These are phyloP conservation scores for Fraxinus dipetala DNA, from an alignment of 305 asterid species.

Conservation along the genomic window DNA sequence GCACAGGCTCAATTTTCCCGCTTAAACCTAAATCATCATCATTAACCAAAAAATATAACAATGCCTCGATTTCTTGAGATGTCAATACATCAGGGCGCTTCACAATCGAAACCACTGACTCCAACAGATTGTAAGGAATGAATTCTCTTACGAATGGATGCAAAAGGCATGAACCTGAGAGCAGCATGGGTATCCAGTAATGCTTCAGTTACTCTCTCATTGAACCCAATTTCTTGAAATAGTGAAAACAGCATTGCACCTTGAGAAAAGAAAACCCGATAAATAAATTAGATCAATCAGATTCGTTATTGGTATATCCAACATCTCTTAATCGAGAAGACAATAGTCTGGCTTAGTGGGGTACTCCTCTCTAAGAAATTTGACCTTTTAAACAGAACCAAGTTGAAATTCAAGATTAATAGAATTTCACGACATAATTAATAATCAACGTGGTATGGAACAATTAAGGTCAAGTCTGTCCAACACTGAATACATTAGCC, in stretches of 20 bases:
- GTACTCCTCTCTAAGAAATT: background rate
- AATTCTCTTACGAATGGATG: conserved; percentile 45
- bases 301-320: background rate
- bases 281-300: background rate
- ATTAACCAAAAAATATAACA: conserved; percentile 35
- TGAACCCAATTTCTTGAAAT: conserved; percentile 66
- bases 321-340: background rate
- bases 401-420: background rate
- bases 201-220: conserved; percentile 48
- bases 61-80: conserved; percentile 44
- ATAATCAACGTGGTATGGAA: background rate
- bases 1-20: conserved; percentile 49
- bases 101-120: conserved; percentile 36
- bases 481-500: background rate
- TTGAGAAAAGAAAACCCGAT: conserved; percentile 19
- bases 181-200: conserved; percentile 42
- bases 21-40: conserved; percentile 38
- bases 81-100: conserved; percentile 63
- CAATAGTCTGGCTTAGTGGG: background rate
- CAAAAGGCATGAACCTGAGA: conserved; percentile 42
- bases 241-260: conserved; percentile 48
- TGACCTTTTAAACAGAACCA: background rate
- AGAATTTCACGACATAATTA: background rate
- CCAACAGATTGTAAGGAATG: conserved; percentile 55
- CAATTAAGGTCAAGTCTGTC: background rate